Evolutionary conservation across 192 early-diverging fungal species (phyloP).

Genomic region (Podila epicladia): DNA sequence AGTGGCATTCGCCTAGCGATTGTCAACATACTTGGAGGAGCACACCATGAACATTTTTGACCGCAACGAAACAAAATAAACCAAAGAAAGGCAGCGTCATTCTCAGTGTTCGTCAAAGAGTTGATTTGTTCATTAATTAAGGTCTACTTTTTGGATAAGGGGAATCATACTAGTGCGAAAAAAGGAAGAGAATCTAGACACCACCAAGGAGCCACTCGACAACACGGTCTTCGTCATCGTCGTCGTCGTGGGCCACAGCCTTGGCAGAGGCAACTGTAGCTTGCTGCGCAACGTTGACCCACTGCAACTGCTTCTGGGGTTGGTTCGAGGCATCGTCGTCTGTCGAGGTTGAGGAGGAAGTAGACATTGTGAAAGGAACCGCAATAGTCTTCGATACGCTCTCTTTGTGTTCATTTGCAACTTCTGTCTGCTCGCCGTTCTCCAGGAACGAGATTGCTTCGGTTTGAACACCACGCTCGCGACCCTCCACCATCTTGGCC

Average conservation of each 20-base stretch:
- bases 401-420: neutral
- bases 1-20: too few species aligned
- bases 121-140: neutral
- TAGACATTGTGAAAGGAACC: conserved; percentile 10
- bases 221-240: conserved; percentile 49
- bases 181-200: conserved; percentile 3
- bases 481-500: conserved; percentile 53
- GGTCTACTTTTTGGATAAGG: neutral
- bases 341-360: conserved; percentile 8
- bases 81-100: too few species aligned
- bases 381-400: neutral
- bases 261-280: neutral
- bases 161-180: neutral
- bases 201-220: conserved; percentile 50
- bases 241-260: conserved; percentile 19
- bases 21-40: too few species aligned
- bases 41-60: too few species aligned
- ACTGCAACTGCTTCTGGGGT: conserved; percentile 28
- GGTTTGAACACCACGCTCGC: conserved; percentile 48
- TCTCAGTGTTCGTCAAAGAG: neutral
- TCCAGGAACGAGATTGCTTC: conserved; percentile 24
- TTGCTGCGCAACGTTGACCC: conserved; percentile 8
- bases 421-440: neutral
- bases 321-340: neutral
- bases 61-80: too few species aligned